phyloP scores from a whole-genome alignment of 164 flowering plant genomes.

The Chimonanthus praecox region DNA sequence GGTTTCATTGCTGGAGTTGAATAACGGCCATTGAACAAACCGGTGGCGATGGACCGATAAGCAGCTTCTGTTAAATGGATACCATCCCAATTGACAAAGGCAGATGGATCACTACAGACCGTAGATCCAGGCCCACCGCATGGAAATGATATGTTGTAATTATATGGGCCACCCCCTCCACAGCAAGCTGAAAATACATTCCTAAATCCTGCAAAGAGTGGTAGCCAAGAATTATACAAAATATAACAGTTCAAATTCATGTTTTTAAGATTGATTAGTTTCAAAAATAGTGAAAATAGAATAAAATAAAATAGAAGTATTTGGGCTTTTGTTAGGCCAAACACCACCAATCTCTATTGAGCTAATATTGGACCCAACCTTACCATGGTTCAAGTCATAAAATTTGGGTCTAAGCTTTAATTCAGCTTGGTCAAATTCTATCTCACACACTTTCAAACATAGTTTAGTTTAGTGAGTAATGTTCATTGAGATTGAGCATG shows the following conservation, averaged over 20 bases:
- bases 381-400: no score
- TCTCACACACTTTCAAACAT: no score
- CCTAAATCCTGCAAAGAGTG: conserved; percentile 11
- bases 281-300: no score
- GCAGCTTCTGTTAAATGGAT: conserved; percentile 34
- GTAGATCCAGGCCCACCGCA: conserved; percentile 19
- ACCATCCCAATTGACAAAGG: conserved; percentile 35
- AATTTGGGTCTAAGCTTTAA: no score
- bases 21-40: conserved; percentile 7
- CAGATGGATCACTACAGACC: conserved; percentile 28
- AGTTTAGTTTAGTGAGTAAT: no score
- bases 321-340: not conserved
- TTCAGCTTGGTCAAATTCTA: no score
- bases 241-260: no score
- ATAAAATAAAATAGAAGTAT: not conserved
- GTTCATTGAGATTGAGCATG: no score
- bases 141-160: conserved; percentile 10
- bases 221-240: no score
- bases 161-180: conserved; percentile 28
- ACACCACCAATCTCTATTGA: no score
- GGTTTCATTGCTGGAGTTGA: conserved; percentile 5
- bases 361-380: no score
- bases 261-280: not conserved
- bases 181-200: conserved; percentile 27
- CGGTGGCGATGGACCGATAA: conserved; percentile 26